These are phyloP conservation scores for Bothriochloa decipiens DNA, from an alignment of 176 grass and related monocot species.

Conservation along the genomic window DNA sequence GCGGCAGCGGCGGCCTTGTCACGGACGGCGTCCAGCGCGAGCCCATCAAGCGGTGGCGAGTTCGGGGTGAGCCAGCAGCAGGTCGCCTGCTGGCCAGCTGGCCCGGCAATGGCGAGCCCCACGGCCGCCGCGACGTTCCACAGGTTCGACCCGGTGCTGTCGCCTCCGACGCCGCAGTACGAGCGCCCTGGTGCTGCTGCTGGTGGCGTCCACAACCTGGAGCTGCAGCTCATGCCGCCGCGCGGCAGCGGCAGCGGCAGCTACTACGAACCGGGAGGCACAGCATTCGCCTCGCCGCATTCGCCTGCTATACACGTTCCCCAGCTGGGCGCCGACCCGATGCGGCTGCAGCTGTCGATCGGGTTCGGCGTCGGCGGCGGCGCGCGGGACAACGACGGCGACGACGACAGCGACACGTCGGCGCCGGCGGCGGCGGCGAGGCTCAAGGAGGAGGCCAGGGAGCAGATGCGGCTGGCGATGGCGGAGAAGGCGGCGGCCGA, in stretches of 20 bases:
- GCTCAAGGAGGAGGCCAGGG: conserved; percentile 45
- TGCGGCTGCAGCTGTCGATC: conserved; percentile 67
- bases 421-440: conserved; percentile 4
- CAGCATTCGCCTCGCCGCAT: background rate
- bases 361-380: conserved; percentile 34
- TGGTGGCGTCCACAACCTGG: conserved; percentile 41
- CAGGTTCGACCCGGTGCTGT: background rate
- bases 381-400: background rate
- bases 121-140: conserved; percentile 21
- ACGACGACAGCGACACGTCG: background rate
- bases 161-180: conserved; percentile 12
- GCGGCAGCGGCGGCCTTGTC: conserved; percentile 22
- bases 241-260: conserved; percentile 2
- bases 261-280: background rate
- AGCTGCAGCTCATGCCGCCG: conserved; percentile 79
- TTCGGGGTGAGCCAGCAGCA: conserved; percentile 39
- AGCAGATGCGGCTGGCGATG: conserved; percentile 54
- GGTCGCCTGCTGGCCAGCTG: conserved; percentile 44
- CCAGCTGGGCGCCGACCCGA: conserved; percentile 3
- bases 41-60: conserved; percentile 58
- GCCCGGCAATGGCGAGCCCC: conserved; percentile 25
- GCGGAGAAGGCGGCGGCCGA: conserved; percentile 62
- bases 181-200: background rate
- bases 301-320: background rate
- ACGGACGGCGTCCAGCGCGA: conserved; percentile 50